These are phyloP conservation scores for Debaryomyces robertsiae DNA, from an alignment of 1,139 yeast genomes.

Conservation along the genomic window DNA sequence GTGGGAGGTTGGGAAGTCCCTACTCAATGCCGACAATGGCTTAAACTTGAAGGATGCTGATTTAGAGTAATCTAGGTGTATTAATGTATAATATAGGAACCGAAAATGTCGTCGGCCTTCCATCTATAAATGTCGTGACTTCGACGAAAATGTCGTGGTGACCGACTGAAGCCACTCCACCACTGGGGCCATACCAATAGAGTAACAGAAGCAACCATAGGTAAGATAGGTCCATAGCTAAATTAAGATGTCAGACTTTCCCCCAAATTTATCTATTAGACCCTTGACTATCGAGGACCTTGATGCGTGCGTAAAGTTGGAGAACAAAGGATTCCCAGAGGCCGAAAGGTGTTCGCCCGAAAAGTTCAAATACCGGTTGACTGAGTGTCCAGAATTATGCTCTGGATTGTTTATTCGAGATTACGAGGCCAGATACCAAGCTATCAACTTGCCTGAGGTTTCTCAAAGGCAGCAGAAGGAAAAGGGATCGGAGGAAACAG, in stretches of 20 bases:
- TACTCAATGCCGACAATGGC: slow-evolving; percentile 42
- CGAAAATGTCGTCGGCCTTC: no score
- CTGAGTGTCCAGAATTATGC: slow-evolving; percentile 85
- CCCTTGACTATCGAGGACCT: slow-evolving; percentile 76
- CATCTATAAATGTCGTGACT: not conserved
- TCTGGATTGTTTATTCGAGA: slow-evolving; percentile 83
- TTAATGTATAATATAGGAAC: not conserved
- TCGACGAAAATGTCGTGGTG: not conserved
- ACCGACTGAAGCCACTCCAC: no score
- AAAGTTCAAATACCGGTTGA: slow-evolving; percentile 68
- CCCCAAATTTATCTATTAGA: slow-evolving; percentile 72
- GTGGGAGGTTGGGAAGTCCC: slow-evolving; percentile 65
- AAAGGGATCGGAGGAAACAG: slow-evolving; percentile 26
- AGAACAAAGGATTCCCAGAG: slow-evolving; percentile 67
- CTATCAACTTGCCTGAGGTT: slow-evolving; percentile 48
- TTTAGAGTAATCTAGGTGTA: slow-evolving; percentile 21
- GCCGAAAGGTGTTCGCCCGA: slow-evolving; percentile 67
- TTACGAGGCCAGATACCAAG: slow-evolving; percentile 49
- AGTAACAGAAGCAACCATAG: no score
- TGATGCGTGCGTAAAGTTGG: slow-evolving; percentile 62
- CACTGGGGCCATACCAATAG: no score
- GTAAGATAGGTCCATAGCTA: no score
- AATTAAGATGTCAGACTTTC: slow-evolving; percentile 38
- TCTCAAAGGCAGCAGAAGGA: slow-evolving; percentile 37
- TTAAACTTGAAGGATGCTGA: slow-evolving; percentile 23